Conservation (phyloP, 2,329 filamentous ascomycete genomes). For the Botrytis fragariae region DNA sequence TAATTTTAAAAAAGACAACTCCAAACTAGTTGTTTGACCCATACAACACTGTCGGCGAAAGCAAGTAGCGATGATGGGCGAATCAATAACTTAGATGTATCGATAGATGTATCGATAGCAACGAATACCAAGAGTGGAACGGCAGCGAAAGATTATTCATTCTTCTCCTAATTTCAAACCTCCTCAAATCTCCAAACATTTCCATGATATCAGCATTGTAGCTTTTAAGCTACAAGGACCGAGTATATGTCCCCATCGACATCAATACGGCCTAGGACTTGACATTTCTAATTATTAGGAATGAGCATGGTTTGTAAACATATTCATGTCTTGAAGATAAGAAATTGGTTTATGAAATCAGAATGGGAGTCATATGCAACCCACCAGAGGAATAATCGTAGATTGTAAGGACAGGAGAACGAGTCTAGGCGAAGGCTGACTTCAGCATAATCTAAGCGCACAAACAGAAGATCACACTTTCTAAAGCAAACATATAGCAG, state of each 20-base stretch:
- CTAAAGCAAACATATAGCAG: background rate
- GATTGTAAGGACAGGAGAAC: background rate
- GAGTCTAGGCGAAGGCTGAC: background rate
- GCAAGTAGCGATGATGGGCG: background rate
- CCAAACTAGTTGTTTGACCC: background rate
- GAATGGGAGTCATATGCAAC: background rate
- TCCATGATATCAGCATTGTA: background rate
- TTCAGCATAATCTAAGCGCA: background rate
- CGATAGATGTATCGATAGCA: background rate
- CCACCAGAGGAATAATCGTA: background rate
- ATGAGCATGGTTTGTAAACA: background rate
- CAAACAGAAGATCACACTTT: background rate
- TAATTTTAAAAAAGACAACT: background rate
- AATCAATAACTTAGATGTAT: background rate
- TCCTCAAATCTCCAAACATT: too few relatives aligned
- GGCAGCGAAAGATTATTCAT: background rate
- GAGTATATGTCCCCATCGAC: background rate
- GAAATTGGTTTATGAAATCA: too few relatives aligned
- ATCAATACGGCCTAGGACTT: background rate
- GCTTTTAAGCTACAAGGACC: background rate
- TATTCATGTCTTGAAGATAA: too few relatives aligned
- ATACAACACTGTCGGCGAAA: background rate
- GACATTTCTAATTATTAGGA: background rate
- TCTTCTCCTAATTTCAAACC: background rate
- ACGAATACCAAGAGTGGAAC: background rate